Conservation (phyloP, 2,329 filamentous ascomycete species). For the Teratosphaeria nubilosa region DNA sequence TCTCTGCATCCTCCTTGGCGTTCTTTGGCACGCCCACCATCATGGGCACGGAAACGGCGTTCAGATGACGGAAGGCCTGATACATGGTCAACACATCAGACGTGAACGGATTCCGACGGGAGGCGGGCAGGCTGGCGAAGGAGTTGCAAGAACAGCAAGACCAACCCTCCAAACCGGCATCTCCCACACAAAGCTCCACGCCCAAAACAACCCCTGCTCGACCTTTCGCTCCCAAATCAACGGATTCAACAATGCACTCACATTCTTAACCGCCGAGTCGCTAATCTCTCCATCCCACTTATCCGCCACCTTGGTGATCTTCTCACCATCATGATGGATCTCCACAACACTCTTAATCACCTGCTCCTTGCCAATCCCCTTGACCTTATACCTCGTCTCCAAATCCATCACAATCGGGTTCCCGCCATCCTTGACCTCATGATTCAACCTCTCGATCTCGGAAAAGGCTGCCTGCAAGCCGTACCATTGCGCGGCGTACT, state of each 20-base stretch:
- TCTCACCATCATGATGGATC: constrained; percentile 36
- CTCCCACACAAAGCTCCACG: constrained; percentile 31
- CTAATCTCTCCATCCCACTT: constrained; percentile 45
- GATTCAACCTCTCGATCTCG: constrained; percentile 46
- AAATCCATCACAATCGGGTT: constrained; percentile 51
- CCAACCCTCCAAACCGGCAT: constrained; percentile 33
- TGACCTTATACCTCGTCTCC: constrained; percentile 44
- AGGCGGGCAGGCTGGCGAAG: constrained; percentile 2
- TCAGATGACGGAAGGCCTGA: constrained; percentile 44
- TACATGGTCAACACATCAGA: constrained; percentile 20
- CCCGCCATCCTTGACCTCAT: constrained; percentile 44
- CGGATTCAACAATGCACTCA: constrained; percentile 33
- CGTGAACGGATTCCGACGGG: not conserved
- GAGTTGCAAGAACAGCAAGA: constrained; percentile 4
- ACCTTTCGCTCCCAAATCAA: constrained; percentile 31
- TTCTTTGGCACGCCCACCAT: constrained; percentile 45
- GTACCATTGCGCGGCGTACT: constrained; percentile 47
- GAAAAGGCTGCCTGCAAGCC: constrained; percentile 49
- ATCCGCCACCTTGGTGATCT: constrained; percentile 45
- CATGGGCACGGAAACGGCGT: constrained; percentile 42
- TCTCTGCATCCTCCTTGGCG: constrained; percentile 42
- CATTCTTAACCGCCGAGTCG: constrained; percentile 40
- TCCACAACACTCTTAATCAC: constrained; percentile 39
- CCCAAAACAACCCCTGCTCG: constrained; percentile 29
- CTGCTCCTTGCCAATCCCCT: constrained; percentile 43